These are phyloP conservation scores for Arabidopsis arenosa DNA, from an alignment of 345 rosid species.

Conservation along the genomic window DNA sequence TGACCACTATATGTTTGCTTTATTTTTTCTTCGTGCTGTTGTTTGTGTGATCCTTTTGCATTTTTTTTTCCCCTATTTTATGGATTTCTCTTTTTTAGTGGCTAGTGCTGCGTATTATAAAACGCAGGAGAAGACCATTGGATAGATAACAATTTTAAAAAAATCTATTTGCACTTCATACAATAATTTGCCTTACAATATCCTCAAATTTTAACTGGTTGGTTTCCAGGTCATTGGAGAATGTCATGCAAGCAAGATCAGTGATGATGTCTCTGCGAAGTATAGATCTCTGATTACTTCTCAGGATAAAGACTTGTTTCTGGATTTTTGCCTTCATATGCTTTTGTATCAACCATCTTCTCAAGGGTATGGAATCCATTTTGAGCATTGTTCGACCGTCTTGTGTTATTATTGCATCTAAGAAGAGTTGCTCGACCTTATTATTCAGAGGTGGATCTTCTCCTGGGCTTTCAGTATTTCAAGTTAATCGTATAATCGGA, in stretches of 20 bases:
- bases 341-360: slow-evolving; percentile 73
- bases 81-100: not conserved
- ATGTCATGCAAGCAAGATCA: slow-evolving; percentile 71
- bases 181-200: slow-evolving; percentile 4
- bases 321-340: slow-evolving; percentile 82
- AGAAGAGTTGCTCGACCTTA: slow-evolving; percentile 42
- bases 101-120: slow-evolving; percentile 20
- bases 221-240: slow-evolving; percentile 83
- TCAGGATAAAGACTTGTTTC: slow-evolving; percentile 68
- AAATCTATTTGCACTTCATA: not conserved
- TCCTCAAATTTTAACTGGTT: slow-evolving; percentile 22
- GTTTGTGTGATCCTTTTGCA: slow-evolving; percentile 16
- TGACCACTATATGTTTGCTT: slow-evolving; percentile 16
- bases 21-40: not conserved
- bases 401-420: slow-evolving; percentile 32
- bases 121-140: slow-evolving; percentile 9
- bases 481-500: slow-evolving; percentile 76
- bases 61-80: not conserved
- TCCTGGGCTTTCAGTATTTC: slow-evolving; percentile 86
- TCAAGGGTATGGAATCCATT: slow-evolving; percentile 66
- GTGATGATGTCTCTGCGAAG: slow-evolving; percentile 69
- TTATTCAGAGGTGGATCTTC: slow-evolving; percentile 74
- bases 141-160: not conserved
- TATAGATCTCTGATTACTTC: slow-evolving; percentile 58
- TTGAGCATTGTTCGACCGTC: slow-evolving; percentile 12